Evolutionary conservation across 805 yeast genomes (phyloP).

Genomic region (Saturnispora quitensis): DNA sequence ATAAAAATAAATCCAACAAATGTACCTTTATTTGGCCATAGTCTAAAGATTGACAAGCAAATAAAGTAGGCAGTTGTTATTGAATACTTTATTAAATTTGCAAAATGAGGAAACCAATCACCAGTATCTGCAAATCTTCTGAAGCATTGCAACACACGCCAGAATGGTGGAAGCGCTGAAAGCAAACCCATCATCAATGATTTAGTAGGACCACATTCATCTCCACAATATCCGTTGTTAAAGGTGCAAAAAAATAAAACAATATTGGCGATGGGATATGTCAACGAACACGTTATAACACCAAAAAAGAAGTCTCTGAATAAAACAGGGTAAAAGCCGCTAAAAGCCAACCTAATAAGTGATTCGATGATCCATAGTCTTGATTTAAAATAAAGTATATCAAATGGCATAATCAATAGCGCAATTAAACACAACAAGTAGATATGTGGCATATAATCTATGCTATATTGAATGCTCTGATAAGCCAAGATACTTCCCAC

Average conservation of each 20-base stretch:
- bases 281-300: slow-evolving; percentile 79
- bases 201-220: slow-evolving; percentile 62
- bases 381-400: slow-evolving; percentile 44
- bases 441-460: slow-evolving; percentile 75
- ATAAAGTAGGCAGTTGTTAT: slow-evolving; percentile 60
- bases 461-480: slow-evolving; percentile 62
- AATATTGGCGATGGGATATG: slow-evolving; percentile 78
- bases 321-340: slow-evolving; percentile 91
- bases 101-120: slow-evolving; percentile 93
- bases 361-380: slow-evolving; percentile 72
- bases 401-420: slow-evolving; percentile 53
- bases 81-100: slow-evolving; percentile 73
- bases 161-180: slow-evolving; percentile 73
- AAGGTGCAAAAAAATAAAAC: slow-evolving; percentile 81
- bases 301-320: slow-evolving; percentile 91
- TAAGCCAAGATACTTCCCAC: slow-evolving; percentile 53
- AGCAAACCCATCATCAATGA: slow-evolving; percentile 77
- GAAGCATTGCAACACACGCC: slow-evolving; percentile 85
- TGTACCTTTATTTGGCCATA: slow-evolving; percentile 29
- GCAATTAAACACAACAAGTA: slow-evolving; percentile 46
- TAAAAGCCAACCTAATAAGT: slow-evolving; percentile 58
- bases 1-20: slow-evolving; percentile 54
- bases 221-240: slow-evolving; percentile 44
- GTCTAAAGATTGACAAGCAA: slow-evolving; percentile 68
- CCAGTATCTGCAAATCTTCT: slow-evolving; percentile 90